Evolutionary conservation across 1,284 basidiomycete genomes (phyloP).

Genomic region (Rhodotorula mucilaginosa): DNA sequence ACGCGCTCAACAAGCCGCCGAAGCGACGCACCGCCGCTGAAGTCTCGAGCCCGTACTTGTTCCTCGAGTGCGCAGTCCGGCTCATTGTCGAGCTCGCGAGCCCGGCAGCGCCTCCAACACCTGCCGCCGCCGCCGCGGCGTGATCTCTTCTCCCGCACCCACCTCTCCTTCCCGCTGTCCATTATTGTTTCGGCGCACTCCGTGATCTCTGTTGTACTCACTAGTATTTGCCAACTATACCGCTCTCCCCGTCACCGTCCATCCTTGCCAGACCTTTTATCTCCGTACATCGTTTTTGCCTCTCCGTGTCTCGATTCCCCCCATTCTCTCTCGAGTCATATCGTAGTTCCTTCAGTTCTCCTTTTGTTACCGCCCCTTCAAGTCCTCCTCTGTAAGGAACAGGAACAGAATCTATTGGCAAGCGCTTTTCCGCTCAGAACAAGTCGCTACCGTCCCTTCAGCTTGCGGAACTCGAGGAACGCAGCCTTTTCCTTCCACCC

Average conservation of each 20-base stretch:
- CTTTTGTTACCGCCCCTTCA: background rate
- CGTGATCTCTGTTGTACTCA: no score
- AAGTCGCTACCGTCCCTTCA: slow-evolving; percentile 6
- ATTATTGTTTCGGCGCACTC: background rate
- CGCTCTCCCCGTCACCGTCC: no score
- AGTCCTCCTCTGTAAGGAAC: background rate
- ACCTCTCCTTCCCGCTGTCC: background rate
- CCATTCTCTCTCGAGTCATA: no score
- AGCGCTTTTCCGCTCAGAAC: no score
- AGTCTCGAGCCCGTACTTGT: slow-evolving; percentile 85
- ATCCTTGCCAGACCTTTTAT: no score
- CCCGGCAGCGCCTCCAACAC: slow-evolving; percentile 1
- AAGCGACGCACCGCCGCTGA: slow-evolving; percentile 31
- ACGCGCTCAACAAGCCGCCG: slow-evolving; percentile 5
- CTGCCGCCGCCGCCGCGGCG: background rate
- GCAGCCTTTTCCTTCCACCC: slow-evolving; percentile 27
- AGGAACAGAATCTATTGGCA: no score
- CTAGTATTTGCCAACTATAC: no score
- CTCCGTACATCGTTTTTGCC: no score
- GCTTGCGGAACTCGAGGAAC: slow-evolving; percentile 27
- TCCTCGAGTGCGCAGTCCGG: slow-evolving; percentile 86
- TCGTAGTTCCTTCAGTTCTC: background rate
- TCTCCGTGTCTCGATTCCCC: no score
- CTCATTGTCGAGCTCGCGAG: slow-evolving; percentile 56
- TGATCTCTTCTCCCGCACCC: background rate